Base-by-base conservation (phyloP, 2,329 filamentous ascomycete species). In the Hymenotorrendiella dingleyae region DNA sequence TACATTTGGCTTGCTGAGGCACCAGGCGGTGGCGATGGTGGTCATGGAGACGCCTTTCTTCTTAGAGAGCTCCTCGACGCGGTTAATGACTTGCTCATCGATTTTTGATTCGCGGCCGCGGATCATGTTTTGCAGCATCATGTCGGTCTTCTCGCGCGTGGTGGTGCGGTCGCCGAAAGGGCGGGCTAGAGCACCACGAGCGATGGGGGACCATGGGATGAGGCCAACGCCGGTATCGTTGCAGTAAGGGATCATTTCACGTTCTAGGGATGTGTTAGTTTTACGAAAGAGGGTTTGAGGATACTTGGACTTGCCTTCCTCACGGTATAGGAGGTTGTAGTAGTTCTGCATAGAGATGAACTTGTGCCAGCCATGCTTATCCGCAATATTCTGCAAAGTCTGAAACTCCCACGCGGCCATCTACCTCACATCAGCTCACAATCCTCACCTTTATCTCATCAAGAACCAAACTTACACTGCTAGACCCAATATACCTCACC, bases 261-360 rank as follows among this genome's bases (percentile, higher is more conserved):
- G 54, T 56, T 71, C 68, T 45, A 22, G 8, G 17, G 21, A 19
- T n/a, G 8, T 2, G 26, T 45, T 30, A 45, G 42, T 23, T 7
- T 21, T 14, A 9, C 21, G 17, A 23, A 11, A 19, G 14, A 16
- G 16, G 9, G 17, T n/a, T 6, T 8, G 14, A 10, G 10, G 20
- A 11, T 4, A n/a, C n/a, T 19, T 20, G 16, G 12, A 27, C 17
- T 12, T 22, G 41, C 43, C 43, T 47, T 83, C 80, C 51, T 84
- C 80, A 4, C 80, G 70, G 55, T 80, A 79, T 2, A 75, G 56
- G 0, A 76, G 63, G 49, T 76, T 78, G 55, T 80, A 72, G 35
- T 71, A 69, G 20, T 74, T 74, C 49, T 80, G 76, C 76, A 80
- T 80, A 2, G 64, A 70, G 46, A 79, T 64, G 53, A 81, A 80